Conservation (phyloP, 2,329 filamentous ascomycete species). For the Alternaria triticimaculans region DNA sequence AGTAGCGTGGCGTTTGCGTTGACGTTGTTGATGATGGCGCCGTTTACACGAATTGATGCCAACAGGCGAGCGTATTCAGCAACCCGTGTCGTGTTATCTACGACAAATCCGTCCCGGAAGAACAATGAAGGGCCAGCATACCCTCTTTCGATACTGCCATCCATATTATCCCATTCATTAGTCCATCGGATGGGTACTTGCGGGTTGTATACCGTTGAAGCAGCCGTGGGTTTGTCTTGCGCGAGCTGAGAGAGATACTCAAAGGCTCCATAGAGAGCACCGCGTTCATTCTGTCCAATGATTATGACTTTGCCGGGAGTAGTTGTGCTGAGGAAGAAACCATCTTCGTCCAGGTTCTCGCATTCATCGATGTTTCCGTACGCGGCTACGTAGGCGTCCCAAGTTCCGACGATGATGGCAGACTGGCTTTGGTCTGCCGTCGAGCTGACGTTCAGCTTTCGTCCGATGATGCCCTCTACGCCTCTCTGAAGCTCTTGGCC, state of each 20-base stretch:
- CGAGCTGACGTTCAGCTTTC: slow-evolving; percentile 49
- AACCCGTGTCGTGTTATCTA: slow-evolving; percentile 66
- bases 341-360: slow-evolving; percentile 60
- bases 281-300: slow-evolving; percentile 69
- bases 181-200: slow-evolving; percentile 70
- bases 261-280: slow-evolving; percentile 72
- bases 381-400: slow-evolving; percentile 51
- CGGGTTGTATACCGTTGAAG: slow-evolving; percentile 61
- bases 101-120: slow-evolving; percentile 64
- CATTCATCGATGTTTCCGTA: slow-evolving; percentile 43
- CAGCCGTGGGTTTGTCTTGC: slow-evolving; percentile 61
- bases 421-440: slow-evolving; percentile 26
- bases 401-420: slow-evolving; percentile 59
- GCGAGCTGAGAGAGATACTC: slow-evolving; percentile 71
- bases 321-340: slow-evolving; percentile 65
- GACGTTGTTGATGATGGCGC: slow-evolving; percentile 73
- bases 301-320: slow-evolving; percentile 60
- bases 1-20: slow-evolving; percentile 70
- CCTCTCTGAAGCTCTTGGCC: slow-evolving; percentile 65
- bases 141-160: slow-evolving; percentile 71
- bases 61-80: slow-evolving; percentile 70
- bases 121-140: slow-evolving; percentile 74
- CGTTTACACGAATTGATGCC: slow-evolving; percentile 71
- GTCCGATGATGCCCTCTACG: slow-evolving; percentile 64
- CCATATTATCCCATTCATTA: slow-evolving; percentile 77